Evolutionary conservation across 2,329 filamentous ascomycete species (phyloP).

Genomic region (Aspergillus terreus): DNA sequence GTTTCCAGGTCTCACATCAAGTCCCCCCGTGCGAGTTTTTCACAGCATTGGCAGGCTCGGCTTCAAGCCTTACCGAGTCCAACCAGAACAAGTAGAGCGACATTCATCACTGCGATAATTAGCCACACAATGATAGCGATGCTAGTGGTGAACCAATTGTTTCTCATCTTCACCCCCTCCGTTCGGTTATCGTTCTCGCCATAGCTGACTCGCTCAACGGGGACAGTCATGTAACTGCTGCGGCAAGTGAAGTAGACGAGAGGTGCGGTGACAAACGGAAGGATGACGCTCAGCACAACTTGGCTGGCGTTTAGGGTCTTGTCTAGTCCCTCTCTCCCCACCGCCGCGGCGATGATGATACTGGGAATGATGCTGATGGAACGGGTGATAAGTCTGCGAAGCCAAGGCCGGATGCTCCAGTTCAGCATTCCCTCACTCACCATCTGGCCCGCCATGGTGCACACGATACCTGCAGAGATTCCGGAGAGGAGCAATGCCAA

Average conservation of each 20-base stretch:
- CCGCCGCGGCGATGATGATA: conserved; percentile 77
- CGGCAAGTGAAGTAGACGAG: conserved; percentile 82
- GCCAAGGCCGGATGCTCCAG: conserved; percentile 72
- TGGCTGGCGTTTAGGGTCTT: conserved; percentile 72
- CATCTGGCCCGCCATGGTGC: conserved; percentile 88
- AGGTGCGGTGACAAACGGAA: conserved; percentile 79
- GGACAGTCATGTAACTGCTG: conserved; percentile 74
- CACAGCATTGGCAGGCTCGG: background rate
- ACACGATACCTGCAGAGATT: conserved; percentile 77
- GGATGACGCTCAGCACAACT: conserved; percentile 71
- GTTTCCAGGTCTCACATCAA: too few species aligned
- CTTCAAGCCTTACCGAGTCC: conserved; percentile 50
- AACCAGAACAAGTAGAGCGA: conserved; percentile 67
- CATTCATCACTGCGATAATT: conserved; percentile 72
- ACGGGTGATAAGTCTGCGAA: conserved; percentile 72
- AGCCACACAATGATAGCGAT: conserved; percentile 66
- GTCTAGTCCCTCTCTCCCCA: conserved; percentile 67
- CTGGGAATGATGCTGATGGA: conserved; percentile 76
- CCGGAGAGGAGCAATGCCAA: conserved; percentile 76
- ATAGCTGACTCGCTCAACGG: conserved; percentile 39
- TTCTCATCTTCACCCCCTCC: conserved; percentile 61
- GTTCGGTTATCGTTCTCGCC: conserved; percentile 25
- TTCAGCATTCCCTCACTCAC: conserved; percentile 77
- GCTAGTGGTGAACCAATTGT: conserved; percentile 61
- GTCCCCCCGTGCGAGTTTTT: too few species aligned